Conservation (phyloP, 495 filamentous ascomycete species). For the Xylaria telfairii region DNA sequence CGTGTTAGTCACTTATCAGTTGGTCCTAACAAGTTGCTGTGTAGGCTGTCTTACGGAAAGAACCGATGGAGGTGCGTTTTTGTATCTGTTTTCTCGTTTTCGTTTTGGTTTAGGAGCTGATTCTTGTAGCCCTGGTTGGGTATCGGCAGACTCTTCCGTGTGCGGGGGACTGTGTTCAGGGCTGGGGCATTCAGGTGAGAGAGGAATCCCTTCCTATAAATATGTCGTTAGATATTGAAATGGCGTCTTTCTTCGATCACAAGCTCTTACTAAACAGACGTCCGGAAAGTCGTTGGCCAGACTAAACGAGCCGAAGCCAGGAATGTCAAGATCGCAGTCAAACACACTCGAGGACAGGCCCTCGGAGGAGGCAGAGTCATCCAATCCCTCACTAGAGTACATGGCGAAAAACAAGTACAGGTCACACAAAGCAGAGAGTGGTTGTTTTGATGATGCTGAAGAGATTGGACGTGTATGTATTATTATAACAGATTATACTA, state of each 20-base stretch:
- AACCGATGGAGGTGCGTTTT: constrained; percentile 56
- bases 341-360: not conserved
- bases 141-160: constrained; percentile 35
- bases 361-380: not conserved
- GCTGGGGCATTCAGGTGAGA: constrained; percentile 45
- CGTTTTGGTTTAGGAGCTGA: constrained; percentile 50
- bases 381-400: not conserved
- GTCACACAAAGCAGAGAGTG: not conserved
- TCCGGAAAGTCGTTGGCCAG: not conserved
- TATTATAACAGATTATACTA: not conserved
- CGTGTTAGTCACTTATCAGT: constrained; percentile 30
- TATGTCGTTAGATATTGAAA: constrained; percentile 22
- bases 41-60: constrained; percentile 46
- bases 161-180: constrained; percentile 34
- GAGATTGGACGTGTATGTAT: not conserved
- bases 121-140: constrained; percentile 49
- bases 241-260: not conserved
- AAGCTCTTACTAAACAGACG: not conserved
- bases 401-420: not conserved
- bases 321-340: not conserved
- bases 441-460: not conserved
- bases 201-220: constrained; percentile 45
- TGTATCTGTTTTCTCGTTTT: constrained; percentile 57
- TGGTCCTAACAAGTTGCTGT: not conserved
- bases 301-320: not conserved